Percentiles rank a stretch among this genome's conserved stretches.
These are phyloP conservation scores for Aspergillus calidoustus DNA, from an alignment of 2,329 filamentous ascomycete species.

Conservation along the genomic window DNA sequence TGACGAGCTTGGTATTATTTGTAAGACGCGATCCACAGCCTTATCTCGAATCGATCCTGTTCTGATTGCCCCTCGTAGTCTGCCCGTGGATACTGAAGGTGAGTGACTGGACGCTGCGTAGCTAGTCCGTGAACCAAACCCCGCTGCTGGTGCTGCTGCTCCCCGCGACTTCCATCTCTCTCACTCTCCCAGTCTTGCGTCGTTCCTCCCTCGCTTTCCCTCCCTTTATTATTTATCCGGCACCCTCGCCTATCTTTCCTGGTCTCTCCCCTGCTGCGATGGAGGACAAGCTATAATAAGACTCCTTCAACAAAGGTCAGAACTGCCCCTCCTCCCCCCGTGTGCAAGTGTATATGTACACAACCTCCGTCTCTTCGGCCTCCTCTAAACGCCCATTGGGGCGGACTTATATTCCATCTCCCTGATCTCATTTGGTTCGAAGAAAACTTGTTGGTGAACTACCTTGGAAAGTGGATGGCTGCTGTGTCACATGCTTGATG, in stretches of 20 bases:
- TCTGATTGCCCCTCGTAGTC: neutral
- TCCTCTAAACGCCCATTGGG: neutral
- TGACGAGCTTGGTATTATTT: neutral
- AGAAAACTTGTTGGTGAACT: neutral
- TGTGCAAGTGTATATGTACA: neutral
- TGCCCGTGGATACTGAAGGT: neutral
- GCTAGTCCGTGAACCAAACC: neutral
- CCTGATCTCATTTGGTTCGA: neutral
- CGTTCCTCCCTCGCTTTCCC: neutral
- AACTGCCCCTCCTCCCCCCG: neutral
- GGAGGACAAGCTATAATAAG: neutral
- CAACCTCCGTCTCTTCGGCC: neutral
- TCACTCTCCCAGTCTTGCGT: neutral
- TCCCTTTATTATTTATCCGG: neutral
- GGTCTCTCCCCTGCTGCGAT: neutral
- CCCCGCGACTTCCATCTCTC: conserved; percentile 3
- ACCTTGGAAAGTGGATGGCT: neutral
- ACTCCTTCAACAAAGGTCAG: conserved; percentile 1
- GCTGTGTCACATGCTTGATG: conserved; percentile 11
- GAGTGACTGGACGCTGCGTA: neutral
- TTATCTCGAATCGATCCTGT: neutral
- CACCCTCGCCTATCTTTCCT: conserved; percentile 5
- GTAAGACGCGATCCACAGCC: neutral
- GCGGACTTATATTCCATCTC: neutral
- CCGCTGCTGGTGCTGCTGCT: neutral